These are phyloP conservation scores for Sorghum bicolor DNA, from an alignment of 176 grass and related monocot genomes.

Conservation along the genomic window DNA sequence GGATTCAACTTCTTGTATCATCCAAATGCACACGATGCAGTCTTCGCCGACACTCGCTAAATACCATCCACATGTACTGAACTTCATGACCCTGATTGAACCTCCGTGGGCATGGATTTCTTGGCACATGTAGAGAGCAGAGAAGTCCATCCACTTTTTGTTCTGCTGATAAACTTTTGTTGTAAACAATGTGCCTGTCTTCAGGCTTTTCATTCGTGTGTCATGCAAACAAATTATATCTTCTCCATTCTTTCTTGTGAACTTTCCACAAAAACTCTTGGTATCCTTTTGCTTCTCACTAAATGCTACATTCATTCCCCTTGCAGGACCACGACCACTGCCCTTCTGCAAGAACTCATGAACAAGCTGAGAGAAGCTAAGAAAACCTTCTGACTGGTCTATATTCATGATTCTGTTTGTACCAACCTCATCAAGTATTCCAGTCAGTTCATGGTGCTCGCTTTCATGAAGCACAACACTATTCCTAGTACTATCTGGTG, in stretches of 20 bases:
- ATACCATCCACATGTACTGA: slow-evolving; percentile 55
- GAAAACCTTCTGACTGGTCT: slow-evolving; percentile 38
- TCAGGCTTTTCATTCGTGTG: not conserved
- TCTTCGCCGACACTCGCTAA: slow-evolving; percentile 75
- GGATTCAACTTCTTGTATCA: slow-evolving; percentile 56
- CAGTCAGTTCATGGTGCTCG: not conserved
- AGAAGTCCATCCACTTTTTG: slow-evolving; percentile 73
- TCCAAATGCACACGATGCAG: slow-evolving; percentile 55
- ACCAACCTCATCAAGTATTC: slow-evolving; percentile 35
- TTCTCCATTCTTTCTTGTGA: slow-evolving; percentile 33
- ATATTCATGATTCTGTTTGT: slow-evolving; percentile 25
- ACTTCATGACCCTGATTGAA: slow-evolving; percentile 60
- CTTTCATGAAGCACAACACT: slow-evolving; percentile 32
- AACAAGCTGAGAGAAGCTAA: slow-evolving; percentile 38
- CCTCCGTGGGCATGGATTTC: slow-evolving; percentile 78
- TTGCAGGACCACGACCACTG: not conserved
- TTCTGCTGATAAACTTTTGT: slow-evolving; percentile 48
- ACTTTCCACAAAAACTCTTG: slow-evolving; percentile 39
- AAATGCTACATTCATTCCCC: not conserved
- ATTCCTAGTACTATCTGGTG: slow-evolving; percentile 29
- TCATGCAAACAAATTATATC: slow-evolving; percentile 25
- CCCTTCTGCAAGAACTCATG: slow-evolving; percentile 23
- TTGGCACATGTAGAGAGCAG: slow-evolving; percentile 65
- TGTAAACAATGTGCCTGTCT: slow-evolving; percentile 8
- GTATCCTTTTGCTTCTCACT: slow-evolving; percentile 24